phyloP scores from a whole-genome alignment of 306 rosid species.

The Betula pendula region DNA sequence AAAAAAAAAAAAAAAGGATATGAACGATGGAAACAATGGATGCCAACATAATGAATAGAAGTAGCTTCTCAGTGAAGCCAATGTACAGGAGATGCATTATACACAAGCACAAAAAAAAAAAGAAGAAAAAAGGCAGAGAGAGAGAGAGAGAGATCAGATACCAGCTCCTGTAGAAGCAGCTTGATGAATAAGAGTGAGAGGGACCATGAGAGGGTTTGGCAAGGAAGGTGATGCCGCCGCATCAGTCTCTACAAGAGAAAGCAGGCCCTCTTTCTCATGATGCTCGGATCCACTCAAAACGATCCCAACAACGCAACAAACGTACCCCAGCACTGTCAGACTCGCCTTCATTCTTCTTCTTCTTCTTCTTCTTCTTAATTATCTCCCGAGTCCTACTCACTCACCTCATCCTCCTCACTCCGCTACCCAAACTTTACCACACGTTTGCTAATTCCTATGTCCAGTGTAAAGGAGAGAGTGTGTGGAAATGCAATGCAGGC shows the following conservation, averaged over 20 bases:
- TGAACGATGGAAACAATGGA: neutral
- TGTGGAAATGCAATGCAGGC: neutral
- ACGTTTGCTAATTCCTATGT: neutral
- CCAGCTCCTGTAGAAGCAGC: slow-evolving; percentile 86
- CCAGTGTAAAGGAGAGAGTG: neutral
- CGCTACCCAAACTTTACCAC: neutral
- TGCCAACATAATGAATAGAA: neutral
- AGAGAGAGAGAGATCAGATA: slow-evolving; percentile 26
- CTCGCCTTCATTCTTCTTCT: slow-evolving; percentile 36
- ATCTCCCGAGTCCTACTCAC: neutral
- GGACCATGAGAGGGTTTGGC: slow-evolving; percentile 52
- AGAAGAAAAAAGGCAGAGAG: neutral
- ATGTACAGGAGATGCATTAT: slow-evolving; percentile 15
- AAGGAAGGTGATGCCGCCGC: slow-evolving; percentile 21
- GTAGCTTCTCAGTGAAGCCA: slow-evolving; percentile 29
- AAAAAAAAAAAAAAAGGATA: neutral
- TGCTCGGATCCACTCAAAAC: slow-evolving; percentile 36
- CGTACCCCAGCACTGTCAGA: slow-evolving; percentile 12
- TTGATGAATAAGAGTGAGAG: slow-evolving; percentile 66
- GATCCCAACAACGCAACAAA: slow-evolving; percentile 41
- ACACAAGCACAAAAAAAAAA: neutral
- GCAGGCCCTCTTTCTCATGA: neutral
- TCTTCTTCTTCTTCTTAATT: slow-evolving; percentile 3
- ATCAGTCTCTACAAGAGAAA: slow-evolving; percentile 37
- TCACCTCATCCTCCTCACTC: neutral